phyloP scores from a whole-genome alignment of 495 filamentous ascomycete genomes.

The Terfezia claveryi region DNA sequence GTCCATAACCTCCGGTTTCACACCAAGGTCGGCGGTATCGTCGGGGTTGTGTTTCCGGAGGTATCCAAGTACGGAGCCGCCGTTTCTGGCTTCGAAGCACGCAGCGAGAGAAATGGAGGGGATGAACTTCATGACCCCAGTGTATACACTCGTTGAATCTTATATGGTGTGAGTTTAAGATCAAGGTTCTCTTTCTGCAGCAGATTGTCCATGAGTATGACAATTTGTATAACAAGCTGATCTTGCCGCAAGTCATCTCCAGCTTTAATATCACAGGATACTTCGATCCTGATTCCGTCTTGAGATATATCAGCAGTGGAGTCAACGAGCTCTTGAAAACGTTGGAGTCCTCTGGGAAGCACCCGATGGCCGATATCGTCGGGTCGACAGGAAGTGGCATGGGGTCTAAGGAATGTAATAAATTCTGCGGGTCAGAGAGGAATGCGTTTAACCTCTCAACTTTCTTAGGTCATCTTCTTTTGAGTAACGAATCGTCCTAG shows the following conservation, averaged over 20 bases:
- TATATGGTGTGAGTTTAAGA: conserved; percentile 83
- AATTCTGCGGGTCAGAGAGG: conserved; percentile 74
- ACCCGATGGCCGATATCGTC: conserved; percentile 50
- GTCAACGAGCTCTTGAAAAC: conserved; percentile 91
- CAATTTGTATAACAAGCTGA: conserved; percentile 94
- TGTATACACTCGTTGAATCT: conserved; percentile 70
- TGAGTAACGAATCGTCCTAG: conserved; percentile 67
- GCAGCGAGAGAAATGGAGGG: conserved; percentile 58
- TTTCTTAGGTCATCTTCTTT: conserved; percentile 54
- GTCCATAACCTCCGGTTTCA: conserved; percentile 82
- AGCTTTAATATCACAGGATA: conserved; percentile 93
- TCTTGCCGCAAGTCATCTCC: conserved; percentile 95
- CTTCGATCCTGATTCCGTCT: conserved; percentile 46
- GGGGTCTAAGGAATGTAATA: conserved; percentile 59
- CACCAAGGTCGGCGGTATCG: conserved; percentile 54
- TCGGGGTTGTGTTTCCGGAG: conserved; percentile 82
- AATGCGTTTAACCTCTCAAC: conserved; percentile 62
- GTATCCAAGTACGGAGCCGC: conserved; percentile 46
- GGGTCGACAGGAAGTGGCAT: conserved; percentile 81
- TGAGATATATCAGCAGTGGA: conserved; percentile 79
- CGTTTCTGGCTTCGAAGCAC: conserved; percentile 49
- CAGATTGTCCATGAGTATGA: conserved; percentile 95
- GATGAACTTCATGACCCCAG: conserved; percentile 82
- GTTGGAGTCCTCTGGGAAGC: conserved; percentile 61
- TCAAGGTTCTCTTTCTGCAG: conserved; percentile 94